Evolutionary conservation across 306 rosid genomes (phyloP).

Genomic region (Morella rubra): DNA sequence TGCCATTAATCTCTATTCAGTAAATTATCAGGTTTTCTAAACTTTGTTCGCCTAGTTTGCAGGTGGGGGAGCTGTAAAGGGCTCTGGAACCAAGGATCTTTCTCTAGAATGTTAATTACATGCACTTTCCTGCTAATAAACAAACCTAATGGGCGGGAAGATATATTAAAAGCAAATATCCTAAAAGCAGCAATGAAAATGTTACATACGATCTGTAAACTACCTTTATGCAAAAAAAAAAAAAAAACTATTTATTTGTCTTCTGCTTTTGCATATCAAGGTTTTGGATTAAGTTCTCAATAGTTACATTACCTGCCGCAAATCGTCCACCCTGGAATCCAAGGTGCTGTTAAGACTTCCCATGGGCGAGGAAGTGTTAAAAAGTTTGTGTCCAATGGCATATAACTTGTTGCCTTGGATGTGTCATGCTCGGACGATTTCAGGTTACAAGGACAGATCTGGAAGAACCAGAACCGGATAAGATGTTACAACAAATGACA

Average conservation of each 20-base stretch:
- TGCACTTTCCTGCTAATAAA: neutral
- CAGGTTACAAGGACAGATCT: constrained; percentile 42
- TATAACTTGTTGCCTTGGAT: constrained; percentile 23
- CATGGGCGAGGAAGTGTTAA: constrained; percentile 16
- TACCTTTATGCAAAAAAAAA: neutral
- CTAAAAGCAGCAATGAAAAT: neutral
- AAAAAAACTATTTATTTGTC: neutral
- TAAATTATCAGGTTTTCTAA: neutral
- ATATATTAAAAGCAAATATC: neutral
- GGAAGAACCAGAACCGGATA: constrained; percentile 45
- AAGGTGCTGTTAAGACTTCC: constrained; percentile 30
- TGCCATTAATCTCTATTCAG: neutral
- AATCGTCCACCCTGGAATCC: constrained; percentile 25
- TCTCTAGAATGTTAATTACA: neutral
- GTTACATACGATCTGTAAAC: neutral
- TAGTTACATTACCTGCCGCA: constrained; percentile 34
- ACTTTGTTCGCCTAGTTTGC: neutral
- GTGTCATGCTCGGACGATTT: constrained; percentile 32
- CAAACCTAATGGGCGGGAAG: neutral
- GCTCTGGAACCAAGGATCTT: neutral
- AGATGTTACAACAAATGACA: constrained; percentile 25
- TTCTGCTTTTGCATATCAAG: constrained; percentile 9
- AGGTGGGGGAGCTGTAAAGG: neutral
- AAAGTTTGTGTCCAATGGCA: constrained; percentile 28
- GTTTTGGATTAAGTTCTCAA: constrained; percentile 30